phyloP scores from a whole-genome alignment of 768 basidiomycete species.

The Leccinum longicurvipes region DNA sequence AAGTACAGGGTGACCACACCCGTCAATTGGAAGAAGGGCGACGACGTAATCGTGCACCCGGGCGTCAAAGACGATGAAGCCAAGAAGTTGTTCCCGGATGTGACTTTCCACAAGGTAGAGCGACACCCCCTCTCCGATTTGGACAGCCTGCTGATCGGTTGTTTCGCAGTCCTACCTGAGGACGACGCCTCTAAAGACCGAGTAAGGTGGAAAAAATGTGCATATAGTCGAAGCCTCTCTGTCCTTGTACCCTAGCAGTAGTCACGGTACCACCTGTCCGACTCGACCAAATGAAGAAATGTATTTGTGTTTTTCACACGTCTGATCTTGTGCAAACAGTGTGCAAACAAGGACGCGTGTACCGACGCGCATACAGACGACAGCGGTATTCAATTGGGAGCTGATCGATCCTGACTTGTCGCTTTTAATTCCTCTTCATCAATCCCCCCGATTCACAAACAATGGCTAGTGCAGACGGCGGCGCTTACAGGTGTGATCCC shows the following conservation, averaged over 20 bases:
- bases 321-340: constrained; percentile 23
- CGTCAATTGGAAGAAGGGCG: constrained; percentile 93
- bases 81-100: constrained; percentile 84
- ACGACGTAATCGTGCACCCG: constrained; percentile 92
- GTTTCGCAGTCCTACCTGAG: constrained; percentile 64
- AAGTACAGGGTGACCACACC: constrained; percentile 84
- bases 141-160: not conserved
- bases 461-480: constrained; percentile 82
- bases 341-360: constrained; percentile 29
- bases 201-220: constrained; percentile 8
- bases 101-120: constrained; percentile 73
- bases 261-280: not conserved
- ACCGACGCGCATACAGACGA: constrained; percentile 25
- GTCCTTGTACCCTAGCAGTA: not conserved
- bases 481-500: constrained; percentile 63
- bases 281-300: not conserved
- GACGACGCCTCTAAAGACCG: constrained; percentile 54
- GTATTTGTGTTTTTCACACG: constrained; percentile 9
- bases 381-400: constrained; percentile 3
- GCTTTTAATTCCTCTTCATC: constrained; percentile 18
- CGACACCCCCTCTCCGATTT: not conserved
- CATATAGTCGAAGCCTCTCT: not conserved
- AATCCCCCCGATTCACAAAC: constrained; percentile 17
- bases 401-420: constrained; percentile 18
- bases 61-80: constrained; percentile 83